Evolutionary conservation across 2,329 filamentous ascomycete species (phyloP), one percentile per base, ranked within the genome.

Genomic region (Geosmithia flava): DNA sequence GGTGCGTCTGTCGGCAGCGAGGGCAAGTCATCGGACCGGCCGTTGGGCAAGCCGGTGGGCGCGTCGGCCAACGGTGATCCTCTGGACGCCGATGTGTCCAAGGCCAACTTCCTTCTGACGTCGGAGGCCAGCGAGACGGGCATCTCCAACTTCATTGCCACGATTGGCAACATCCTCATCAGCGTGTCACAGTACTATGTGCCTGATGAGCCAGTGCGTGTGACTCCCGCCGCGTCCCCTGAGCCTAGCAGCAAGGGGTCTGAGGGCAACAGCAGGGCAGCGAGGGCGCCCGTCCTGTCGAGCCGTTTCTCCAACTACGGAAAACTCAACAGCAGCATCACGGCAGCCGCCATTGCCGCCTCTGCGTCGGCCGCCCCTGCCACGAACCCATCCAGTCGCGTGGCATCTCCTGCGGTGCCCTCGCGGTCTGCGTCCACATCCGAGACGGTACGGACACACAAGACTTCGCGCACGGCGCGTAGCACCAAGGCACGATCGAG

Each of bases 51-150:
- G 27, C 47, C 47, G 13, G 41, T 33, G 20, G 42, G 47, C 23
- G 51, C 55, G 11, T 52, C 58, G 7, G 54, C 54, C 15, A 55
- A 55, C n/a, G 55, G 52, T 30, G 55, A 60, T 10, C 56, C 56
- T 13, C 55, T 57, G 10, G 60, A 61, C 29, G 53, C 61, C 7
- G 62, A 64, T 0, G 68, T 75, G 23, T 69, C 72, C 1, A 72
- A 72, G 49, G 75, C 74, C 42, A 76, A 81, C 56, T 79, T 75
- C 53, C 64, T 80, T 10, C 66, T 83, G 20, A 71, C 75, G 0
- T 75, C 73, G 2, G 69, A 68, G 1, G 78, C 79, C 3, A 74
- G 67, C 7, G 70, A 74, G 15, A 56, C 64, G 3, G 78, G 82
- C 53, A 72, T 80, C 33, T 65, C 70, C 0, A 69, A 63, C 0